phyloP scores from a whole-genome alignment of 2,329 filamentous ascomycete species.

The Chalaropsis thielavioides region DNA sequence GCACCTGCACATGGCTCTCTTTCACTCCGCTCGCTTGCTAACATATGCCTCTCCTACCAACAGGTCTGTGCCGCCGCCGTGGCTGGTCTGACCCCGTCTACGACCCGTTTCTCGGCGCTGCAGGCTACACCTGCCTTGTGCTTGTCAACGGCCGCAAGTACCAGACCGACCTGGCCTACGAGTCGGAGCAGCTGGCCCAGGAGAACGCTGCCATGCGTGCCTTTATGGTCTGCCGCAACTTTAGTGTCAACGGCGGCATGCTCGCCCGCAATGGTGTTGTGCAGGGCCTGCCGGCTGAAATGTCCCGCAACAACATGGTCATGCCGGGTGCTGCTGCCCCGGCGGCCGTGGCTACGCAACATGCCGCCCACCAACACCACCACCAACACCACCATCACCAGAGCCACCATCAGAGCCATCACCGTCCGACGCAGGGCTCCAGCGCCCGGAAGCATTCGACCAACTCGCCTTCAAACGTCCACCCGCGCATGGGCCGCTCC shows the following conservation, averaged over 20 bases:
- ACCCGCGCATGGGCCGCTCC: slow-evolving; percentile 15
- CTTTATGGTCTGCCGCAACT: slow-evolving; percentile 96
- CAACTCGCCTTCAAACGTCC: background rate
- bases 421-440: background rate
- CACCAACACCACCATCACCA: slow-evolving; percentile 28
- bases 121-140: slow-evolving; percentile 77
- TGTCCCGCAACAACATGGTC: slow-evolving; percentile 29
- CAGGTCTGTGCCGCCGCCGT: slow-evolving; percentile 87
- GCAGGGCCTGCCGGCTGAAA: slow-evolving; percentile 46
- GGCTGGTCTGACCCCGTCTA: slow-evolving; percentile 87
- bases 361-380: slow-evolving; percentile 27
- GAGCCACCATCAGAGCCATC: slow-evolving; percentile 34
- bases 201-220: slow-evolving; percentile 92
- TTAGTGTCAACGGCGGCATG: slow-evolving; percentile 94
- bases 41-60: slow-evolving; percentile 4
- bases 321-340: slow-evolving; percentile 30
- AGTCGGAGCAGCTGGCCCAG: slow-evolving; percentile 67
- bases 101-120: slow-evolving; percentile 59
- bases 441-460: background rate
- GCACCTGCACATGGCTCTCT: too few relatives aligned
- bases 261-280: slow-evolving; percentile 54
- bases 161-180: slow-evolving; percentile 75
- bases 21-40: background rate
- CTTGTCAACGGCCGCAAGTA: slow-evolving; percentile 95
- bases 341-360: slow-evolving; percentile 24